These are phyloP conservation scores for Coprinellus micaceus DNA, from an alignment of 768 basidiomycete species.

Conservation along the genomic window DNA sequence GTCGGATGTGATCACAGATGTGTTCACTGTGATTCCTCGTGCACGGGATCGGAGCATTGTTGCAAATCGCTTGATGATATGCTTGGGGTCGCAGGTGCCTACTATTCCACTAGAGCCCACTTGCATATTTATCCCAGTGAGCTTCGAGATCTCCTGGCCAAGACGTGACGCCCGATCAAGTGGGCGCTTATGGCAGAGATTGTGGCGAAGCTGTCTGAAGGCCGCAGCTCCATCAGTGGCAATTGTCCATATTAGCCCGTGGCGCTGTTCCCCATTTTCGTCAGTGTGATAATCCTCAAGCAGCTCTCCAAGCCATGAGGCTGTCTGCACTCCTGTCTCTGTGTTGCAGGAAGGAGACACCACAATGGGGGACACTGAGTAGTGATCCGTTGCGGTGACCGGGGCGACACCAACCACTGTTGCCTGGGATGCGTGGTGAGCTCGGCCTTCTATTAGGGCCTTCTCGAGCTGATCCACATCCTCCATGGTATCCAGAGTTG, in stretches of 20 bases:
- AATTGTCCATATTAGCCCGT: slow-evolving; percentile 16
- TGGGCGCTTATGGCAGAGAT: slow-evolving; percentile 10
- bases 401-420: slow-evolving; percentile 19
- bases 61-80: slow-evolving; percentile 22
- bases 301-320: not conserved
- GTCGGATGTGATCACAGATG: slow-evolving; percentile 6
- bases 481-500: not conserved
- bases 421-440: slow-evolving; percentile 15
- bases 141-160: slow-evolving; percentile 7
- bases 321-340: slow-evolving; percentile 11
- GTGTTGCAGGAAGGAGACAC: slow-evolving; percentile 16
- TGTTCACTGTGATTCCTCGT: slow-evolving; percentile 13
- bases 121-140: slow-evolving; percentile 14
- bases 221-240: slow-evolving; percentile 18
- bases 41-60: slow-evolving; percentile 12
- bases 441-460: not conserved
- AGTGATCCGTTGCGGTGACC: slow-evolving; percentile 11
- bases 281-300: not conserved
- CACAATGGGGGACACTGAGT: slow-evolving; percentile 12
- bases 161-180: slow-evolving; percentile 5
- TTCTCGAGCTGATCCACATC: not conserved
- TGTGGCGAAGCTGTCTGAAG: slow-evolving; percentile 13
- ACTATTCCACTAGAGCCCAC: slow-evolving; percentile 11
- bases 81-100: slow-evolving; percentile 21
- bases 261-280: not conserved